Base-by-base conservation (phyloP, 1,284 basidiomycete genomes). In the Apiotrichum porosum region DNA sequence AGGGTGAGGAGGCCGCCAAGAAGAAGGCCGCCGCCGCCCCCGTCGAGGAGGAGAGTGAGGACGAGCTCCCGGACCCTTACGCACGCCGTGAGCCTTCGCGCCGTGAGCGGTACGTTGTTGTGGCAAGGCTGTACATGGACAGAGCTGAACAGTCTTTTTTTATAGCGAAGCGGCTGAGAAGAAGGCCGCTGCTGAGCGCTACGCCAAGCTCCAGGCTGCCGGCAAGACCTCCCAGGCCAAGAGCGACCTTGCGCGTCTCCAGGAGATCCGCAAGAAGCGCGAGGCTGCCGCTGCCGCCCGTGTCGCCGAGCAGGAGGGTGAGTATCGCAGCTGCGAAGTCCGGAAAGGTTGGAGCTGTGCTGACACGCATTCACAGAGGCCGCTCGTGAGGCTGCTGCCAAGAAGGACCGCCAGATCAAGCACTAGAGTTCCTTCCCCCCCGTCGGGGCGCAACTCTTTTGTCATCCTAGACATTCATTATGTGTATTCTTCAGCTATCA, bases 181-280 rank as follows among this genome's bases (percentile, higher is more conserved):
- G 76, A 81, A 87, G 65, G 88, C 89, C 6, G 88, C 89, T 0
- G 81, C 86, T 62, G 88, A 90, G 35, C 77, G 80, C 28, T 92
- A 91, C 71, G 54, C 58, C 42, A 69, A 72, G 54, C 54, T 73
- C 15, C 74, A 75, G 51, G 74, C 74, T 81, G 75, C 79, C 70
- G 89, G 90, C 52, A 86, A 94, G 82, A 94, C 91, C 0, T 82
- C 85, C 23, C 79, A 94, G 70, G 90, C 91, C 30, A 87, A 90
- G 74, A 69, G 81, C 5, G 91, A 95, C 71, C 81, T 95, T 37
- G 82, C 85, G 17, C 82, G 91, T 45, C 80, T 95, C n/a, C 81
- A 82, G 42, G 86, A 84, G 80, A 88, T 95, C 63, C 81, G 82
- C 56, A 82, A 82, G 49, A 86, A 92, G 54, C 83, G 91, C 47